Evolutionary conservation across 208 protist genomes (phyloP).

Genomic region (Phytomonas francai): DNA sequence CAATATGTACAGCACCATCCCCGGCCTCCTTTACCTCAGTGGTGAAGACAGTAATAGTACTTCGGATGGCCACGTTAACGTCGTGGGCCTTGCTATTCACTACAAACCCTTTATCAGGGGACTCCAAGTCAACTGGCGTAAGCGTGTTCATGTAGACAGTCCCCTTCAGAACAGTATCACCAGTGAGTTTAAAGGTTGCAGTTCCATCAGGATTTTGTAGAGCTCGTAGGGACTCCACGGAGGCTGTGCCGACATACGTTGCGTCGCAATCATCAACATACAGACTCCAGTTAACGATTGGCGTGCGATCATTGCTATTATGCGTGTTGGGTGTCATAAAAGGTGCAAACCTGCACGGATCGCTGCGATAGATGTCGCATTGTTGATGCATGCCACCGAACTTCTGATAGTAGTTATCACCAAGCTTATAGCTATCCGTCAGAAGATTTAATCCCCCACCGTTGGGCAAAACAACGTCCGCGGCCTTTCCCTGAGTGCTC

Average conservation of each 20-base stretch:
- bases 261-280: constrained; percentile 82
- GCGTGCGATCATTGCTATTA: neutral
- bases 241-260: constrained; percentile 71
- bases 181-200: constrained; percentile 46
- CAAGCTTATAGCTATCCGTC: constrained; percentile 44
- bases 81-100: constrained; percentile 31
- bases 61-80: constrained; percentile 45
- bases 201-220: constrained; percentile 50
- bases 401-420: constrained; percentile 86
- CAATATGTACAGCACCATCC: constrained; percentile 7
- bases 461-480: constrained; percentile 19
- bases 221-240: constrained; percentile 54
- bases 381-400: constrained; percentile 80
- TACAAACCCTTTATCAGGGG: constrained; percentile 36
- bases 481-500: constrained; percentile 33
- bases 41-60: constrained; percentile 43
- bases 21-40: constrained; percentile 6
- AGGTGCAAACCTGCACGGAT: constrained; percentile 79
- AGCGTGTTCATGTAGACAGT: constrained; percentile 74
- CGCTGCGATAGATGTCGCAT: constrained; percentile 69
- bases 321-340: constrained; percentile 46
- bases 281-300: constrained; percentile 60
- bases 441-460: constrained; percentile 46
- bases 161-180: constrained; percentile 44
- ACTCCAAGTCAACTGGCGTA: constrained; percentile 50